Percentiles rank a stretch among this genome's conserved stretches.
Conservation (phyloP, 495 filamentous ascomycete species). For the Monascus purpureus region DNA sequence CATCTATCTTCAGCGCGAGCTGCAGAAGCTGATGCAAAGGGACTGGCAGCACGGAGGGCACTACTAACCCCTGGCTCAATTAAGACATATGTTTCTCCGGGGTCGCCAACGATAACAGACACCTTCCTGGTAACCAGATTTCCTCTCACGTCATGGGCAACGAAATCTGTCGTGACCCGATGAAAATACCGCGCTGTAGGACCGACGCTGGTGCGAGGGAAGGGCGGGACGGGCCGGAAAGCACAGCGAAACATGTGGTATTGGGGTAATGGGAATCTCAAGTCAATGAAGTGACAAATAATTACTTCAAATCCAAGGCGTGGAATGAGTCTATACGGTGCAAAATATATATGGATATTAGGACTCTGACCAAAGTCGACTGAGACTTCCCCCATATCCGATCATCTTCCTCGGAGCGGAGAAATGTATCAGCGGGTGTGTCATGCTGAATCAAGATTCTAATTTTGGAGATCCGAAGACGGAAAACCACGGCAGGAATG, state of each 20-base stretch:
- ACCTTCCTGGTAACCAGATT: slow-evolving; percentile 13
- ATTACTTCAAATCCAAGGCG: neutral
- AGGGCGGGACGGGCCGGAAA: slow-evolving; percentile 6
- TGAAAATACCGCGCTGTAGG: slow-evolving; percentile 12
- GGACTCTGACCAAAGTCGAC: too few relatives aligned
- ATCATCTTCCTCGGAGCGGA: too few relatives aligned
- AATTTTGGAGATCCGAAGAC: too few relatives aligned
- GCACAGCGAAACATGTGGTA: slow-evolving; percentile 9
- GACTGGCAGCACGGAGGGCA: slow-evolving; percentile 16
- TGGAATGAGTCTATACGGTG: too few relatives aligned
- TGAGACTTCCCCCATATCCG: too few relatives aligned
- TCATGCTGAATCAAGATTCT: too few relatives aligned
- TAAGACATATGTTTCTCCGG: slow-evolving; percentile 17
- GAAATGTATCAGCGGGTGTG: too few relatives aligned
- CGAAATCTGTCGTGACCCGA: slow-evolving; percentile 16
- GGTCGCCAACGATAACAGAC: slow-evolving; percentile 15
- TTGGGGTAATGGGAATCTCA: neutral
- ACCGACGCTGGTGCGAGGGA: slow-evolving; percentile 3
- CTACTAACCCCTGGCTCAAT: slow-evolving; percentile 15
- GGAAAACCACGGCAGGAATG: too few relatives aligned
- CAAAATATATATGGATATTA: too few relatives aligned
- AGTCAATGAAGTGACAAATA: neutral
- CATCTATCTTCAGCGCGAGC: slow-evolving; percentile 11
- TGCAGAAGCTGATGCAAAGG: slow-evolving; percentile 8
- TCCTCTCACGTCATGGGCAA: slow-evolving; percentile 12